Evolutionary conservation across 1,139 yeast species (phyloP), one percentile per base, ranked within the genome.

Genomic region (Candida gigantensis): DNA sequence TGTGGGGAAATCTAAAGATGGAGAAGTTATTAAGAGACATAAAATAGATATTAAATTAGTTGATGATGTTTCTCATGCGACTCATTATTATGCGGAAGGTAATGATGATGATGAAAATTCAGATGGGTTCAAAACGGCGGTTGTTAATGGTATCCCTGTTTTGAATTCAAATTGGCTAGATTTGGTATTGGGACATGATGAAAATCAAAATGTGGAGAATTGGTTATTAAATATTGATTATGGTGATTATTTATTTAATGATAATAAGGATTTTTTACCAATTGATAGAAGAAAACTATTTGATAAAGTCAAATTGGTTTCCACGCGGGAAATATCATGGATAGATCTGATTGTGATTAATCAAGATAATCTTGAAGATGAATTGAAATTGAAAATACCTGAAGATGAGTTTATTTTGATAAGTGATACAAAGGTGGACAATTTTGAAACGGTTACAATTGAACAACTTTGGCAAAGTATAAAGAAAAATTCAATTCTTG

Each of bases 91-190:
- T 30, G 27, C 38, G 14, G 34, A 20, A 15, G 31, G 26, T n/a
- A 34, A 36, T 21, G 31, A 36, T 4, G 31, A 25, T 12, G 39
- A 36, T 26, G 28, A 35, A 2, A 28, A 35, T 18, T 36, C 33
- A 20, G 44, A 45, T 25, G 35, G 43, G 4, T 43, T 57, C 30
- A 51, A 49, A 31, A 39, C 52, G 9, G 57, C 65, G 1, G 43
- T 64, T 14, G 55, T 57, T 50, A 44, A 56, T 28, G 65, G 55
- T 0, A 36, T 60, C 2, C 65, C 68, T 2, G 41, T 65, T 5
- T 46, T 65, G 9, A 50, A 53, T 30, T 36, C 45, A 6, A 30
- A 38, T 2, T 66, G 71, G 72, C 24, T 53, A 8, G 43, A 46
- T 15, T 41, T 34, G 10, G 39, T 60, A 2, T 28, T 35, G 15